Percentiles rank a stretch among this genome's conserved stretches.
Evolutionary conservation across 306 rosid species (phyloP).

Genomic region (Prunus campanulata): DNA sequence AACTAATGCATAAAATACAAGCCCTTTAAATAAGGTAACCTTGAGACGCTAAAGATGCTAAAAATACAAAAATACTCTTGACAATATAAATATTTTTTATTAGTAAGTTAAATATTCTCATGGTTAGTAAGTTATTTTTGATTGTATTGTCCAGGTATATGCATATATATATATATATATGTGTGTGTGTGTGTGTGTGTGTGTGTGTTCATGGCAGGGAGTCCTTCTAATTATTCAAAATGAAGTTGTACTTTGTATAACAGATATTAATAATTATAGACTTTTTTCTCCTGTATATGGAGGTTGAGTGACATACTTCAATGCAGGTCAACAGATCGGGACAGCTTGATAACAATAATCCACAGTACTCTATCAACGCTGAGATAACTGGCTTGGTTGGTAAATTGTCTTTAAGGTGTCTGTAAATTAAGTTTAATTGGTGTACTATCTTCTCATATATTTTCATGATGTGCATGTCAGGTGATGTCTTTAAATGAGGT

Average conservation of each 20-base stretch:
- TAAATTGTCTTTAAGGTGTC: conserved; percentile 12
- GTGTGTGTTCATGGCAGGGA: background rate
- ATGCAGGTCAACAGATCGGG: conserved; percentile 76
- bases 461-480: conserved; percentile 35
- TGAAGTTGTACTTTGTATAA: background rate
- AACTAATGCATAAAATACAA: no score
- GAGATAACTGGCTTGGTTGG: conserved; percentile 77
- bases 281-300: background rate
- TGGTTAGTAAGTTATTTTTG: background rate
- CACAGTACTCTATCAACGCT: conserved; percentile 75
- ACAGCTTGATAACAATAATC: conserved; percentile 55
- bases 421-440: background rate
- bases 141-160: background rate
- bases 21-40: no score
- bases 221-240: background rate
- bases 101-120: background rate
- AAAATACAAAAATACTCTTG: no score
- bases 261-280: background rate
- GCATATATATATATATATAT: no score
- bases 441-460: conserved; percentile 17
- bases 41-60: no score
- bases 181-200: background rate
- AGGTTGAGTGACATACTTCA: conserved; percentile 10
- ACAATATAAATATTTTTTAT: no score
- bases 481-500: conserved; percentile 66